Evolutionary conservation across 1,284 basidiomycete species (phyloP), one percentile per base, ranked within the genome.

Genomic region (Microstroma glucosiphilum): DNA sequence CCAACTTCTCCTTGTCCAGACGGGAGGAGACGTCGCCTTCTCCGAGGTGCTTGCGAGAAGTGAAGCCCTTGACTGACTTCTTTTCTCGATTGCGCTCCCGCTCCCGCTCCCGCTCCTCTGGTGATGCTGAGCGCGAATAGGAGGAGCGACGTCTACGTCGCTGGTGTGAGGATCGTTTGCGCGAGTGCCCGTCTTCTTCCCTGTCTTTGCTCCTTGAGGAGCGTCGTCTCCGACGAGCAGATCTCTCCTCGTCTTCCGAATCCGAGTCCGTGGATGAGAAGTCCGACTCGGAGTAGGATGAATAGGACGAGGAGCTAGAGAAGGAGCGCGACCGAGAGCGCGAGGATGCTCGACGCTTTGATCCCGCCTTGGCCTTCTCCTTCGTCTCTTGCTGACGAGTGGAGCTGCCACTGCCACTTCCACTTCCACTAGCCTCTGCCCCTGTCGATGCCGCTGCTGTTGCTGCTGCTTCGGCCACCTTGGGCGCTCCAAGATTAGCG

Each of bases 401-500:
- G 4, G 15, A 69, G 51, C 69, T 71, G 66, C 60, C 61, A 60
- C 65, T 46, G 60, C 60, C 59, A 62, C 58, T 59, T 61, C 59
- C 43, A 48, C 43, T 48, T 4, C 4, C 4, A 3, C 13, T 12
- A 17, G 43, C 75, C 58, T 61, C 79, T 57, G 61, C 78, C 57
- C 65, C 70, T 54, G 60, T 62, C 23, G 40, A 66, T 60, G 43
- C 78, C 57, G 61, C 79, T 57, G 61, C 78, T 57, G 65, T 71
- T 54, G 60, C 62, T 25, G 40, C 66, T 60, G 43, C 78, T 53
- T 19, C 72, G 65, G n/a, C 77, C 19, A 13, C 51, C 15, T 19
- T 19, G 6, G n/a, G n/a, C 73, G 23, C 74, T 49, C 80, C 76
- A 26, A 77, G 77, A 19, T 80, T 82, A 26, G 87, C 1, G 88